A percentile compares a stretch with the other conserved stretches of the same genome.
These are phyloP conservation scores for Botrytis fabae DNA, from an alignment of 2,329 filamentous ascomycete genomes.

Conservation along the genomic window DNA sequence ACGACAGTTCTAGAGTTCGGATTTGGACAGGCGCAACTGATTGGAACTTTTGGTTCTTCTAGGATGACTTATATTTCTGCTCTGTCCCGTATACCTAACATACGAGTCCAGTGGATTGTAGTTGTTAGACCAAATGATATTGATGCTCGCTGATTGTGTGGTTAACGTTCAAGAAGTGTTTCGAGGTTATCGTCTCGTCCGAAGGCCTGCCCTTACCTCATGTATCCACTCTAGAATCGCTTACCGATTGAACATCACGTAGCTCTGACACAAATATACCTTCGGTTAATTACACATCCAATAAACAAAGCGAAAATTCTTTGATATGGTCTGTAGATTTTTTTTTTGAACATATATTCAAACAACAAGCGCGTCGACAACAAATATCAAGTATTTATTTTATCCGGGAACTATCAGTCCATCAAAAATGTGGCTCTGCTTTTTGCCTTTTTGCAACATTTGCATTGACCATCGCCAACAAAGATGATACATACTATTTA, in stretches of 20 bases:
- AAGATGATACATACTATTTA: no score
- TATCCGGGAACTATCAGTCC: no score
- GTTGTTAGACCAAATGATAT: neutral
- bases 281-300: neutral
- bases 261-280: rapidly evolving
- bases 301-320: neutral
- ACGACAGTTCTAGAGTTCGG: neutral
- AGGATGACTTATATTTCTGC: neutral
- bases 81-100: rapidly evolving
- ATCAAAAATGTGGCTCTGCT: no score
- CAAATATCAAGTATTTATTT: neutral
- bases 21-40: neutral
- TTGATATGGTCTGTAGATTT: neutral
- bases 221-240: no score
- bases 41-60: neutral
- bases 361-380: rapidly evolving
- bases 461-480: no score
- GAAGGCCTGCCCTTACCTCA: no score
- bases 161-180: neutral
- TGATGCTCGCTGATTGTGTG: neutral
- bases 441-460: no score
- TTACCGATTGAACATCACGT: neutral
- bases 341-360: rapidly evolving
- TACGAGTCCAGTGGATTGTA: no score
- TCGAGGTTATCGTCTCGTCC: neutral